Evolutionary conservation across 495 filamentous ascomycete genomes (phyloP), one percentile per base, ranked within the genome.

Genomic region (Penicillium roqueforti): DNA sequence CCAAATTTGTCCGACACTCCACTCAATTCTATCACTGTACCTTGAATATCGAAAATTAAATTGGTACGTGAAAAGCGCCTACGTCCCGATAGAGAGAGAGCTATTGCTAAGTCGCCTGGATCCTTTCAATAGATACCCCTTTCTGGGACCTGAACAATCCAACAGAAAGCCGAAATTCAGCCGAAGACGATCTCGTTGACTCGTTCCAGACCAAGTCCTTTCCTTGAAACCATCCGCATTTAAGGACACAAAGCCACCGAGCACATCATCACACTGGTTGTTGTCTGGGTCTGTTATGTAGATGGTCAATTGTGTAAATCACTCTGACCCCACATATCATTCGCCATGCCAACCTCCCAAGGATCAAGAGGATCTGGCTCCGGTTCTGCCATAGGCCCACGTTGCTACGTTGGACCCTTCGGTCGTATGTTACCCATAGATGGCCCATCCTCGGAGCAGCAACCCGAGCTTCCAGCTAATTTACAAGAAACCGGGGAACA

Each of bases 351-450:
- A 40, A 23, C 6, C 19, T n/a, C 32, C 10, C 23, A 36, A 50
- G 47, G 47, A 32, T 34, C 45, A 37, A 22, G 41, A 43, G 23
- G 23, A 45, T 45, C 42, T 29, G 42, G 42, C n/a, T 29, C 26
- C 42, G 8, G 25, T 18, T 29, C 42, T 26, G 40, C 20, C 14
- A 7, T 18, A 45, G 8, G 25, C 42, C 22, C 62, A 26, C 56
- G 61, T 50, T 76, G 70, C 55, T 73, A 73, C 57, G 68, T 67
- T 54, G 76, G 76, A 64, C 70, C 70, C 43, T 80, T 78, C 60
- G 75, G 77, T 63, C 70, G 73, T 71, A 77, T 72, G 69, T 76
- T 75, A 65, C 70, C 75, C 57, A 60, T 36, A 47, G 67, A 73
- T 51, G 51, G 59, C 31, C 56, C 59, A 47, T 58, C 63, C 47